phyloP scores from a whole-genome alignment of 1,139 yeast species.

The Saccharomyces hybrid region DNA sequence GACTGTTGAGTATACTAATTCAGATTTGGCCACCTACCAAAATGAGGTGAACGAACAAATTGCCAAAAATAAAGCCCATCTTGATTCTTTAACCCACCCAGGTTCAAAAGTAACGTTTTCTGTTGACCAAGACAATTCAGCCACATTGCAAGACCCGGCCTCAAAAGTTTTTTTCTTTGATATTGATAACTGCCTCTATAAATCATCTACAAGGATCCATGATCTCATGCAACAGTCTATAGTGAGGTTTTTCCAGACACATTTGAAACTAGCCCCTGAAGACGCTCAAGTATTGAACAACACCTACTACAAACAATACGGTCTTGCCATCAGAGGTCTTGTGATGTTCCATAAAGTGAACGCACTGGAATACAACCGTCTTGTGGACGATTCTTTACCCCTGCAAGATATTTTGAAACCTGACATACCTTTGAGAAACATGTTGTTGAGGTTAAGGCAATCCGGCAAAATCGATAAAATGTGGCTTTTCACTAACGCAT shows the following conservation, averaged over 20 bases:
- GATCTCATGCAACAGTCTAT: constrained; percentile 84
- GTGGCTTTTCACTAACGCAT: constrained; percentile 94
- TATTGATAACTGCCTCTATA: constrained; percentile 84
- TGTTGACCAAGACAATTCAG: constrained; percentile 20
- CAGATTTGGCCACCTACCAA: constrained; percentile 11
- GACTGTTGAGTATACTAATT: background rate
- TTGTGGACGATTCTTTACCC: constrained; percentile 90
- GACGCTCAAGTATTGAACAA: constrained; percentile 70
- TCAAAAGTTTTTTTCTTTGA: constrained; percentile 68
- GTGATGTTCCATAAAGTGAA: constrained; percentile 76
- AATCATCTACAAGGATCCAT: constrained; percentile 64
- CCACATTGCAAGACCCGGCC: constrained; percentile 19
- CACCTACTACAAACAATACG: constrained; percentile 76
- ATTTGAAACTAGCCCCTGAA: constrained; percentile 52
- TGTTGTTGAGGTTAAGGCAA: constrained; percentile 42
- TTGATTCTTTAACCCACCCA: constrained; percentile 31
- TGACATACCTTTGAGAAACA: constrained; percentile 44
- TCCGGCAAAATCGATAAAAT: constrained; percentile 45
- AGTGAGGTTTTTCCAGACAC: constrained; percentile 66
- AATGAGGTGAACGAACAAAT: constrained; percentile 25
- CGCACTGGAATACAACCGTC: constrained; percentile 77
- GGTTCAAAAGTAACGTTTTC: constrained; percentile 30
- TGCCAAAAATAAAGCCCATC: constrained; percentile 26
- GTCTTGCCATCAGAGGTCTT: constrained; percentile 86
- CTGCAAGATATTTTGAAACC: constrained; percentile 66